These are phyloP conservation scores for Lactarius trivialis DNA, from an alignment of 768 basidiomycete genomes.

Conservation along the genomic window DNA sequence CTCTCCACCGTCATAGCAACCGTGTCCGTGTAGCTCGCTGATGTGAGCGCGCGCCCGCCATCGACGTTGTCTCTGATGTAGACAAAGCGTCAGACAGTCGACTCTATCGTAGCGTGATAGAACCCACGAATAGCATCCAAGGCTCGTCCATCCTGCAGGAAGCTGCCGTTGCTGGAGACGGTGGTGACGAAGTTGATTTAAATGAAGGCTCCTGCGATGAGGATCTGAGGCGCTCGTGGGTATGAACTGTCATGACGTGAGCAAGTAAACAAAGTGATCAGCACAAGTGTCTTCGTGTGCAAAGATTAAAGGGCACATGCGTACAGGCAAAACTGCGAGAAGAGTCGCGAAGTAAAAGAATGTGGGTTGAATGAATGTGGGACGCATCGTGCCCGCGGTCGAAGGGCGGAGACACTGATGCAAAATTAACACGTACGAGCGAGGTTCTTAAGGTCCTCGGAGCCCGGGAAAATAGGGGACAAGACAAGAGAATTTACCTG, in stretches of 20 bases:
- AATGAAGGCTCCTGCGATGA: slow-evolving; percentile 5
- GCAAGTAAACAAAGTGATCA: neutral
- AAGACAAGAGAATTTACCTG: neutral
- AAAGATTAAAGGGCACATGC: neutral
- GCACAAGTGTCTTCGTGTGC: neutral
- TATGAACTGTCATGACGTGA: neutral
- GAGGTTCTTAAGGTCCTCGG: slow-evolving; percentile 10
- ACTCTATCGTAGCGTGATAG: slow-evolving; percentile 1
- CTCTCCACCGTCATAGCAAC: slow-evolving; percentile 56
- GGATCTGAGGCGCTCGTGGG: neutral
- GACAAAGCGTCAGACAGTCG: slow-evolving; percentile 31
- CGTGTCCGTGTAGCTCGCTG: slow-evolving; percentile 39
- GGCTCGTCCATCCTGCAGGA: slow-evolving; percentile 48
- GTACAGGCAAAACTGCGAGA: neutral
- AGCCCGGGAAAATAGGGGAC: neutral
- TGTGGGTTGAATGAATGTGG: slow-evolving; percentile 3
- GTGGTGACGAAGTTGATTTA: slow-evolving; percentile 4
- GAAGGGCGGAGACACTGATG: slow-evolving; percentile 3
- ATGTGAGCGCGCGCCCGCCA: slow-evolving; percentile 50
- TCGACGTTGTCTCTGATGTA: slow-evolving; percentile 45
- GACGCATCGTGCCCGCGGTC: slow-evolving; percentile 14
- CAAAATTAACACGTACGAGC: neutral
- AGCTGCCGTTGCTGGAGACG: slow-evolving; percentile 28
- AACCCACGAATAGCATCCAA: slow-evolving; percentile 57
- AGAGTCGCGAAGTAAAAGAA: slow-evolving; percentile 5